These are phyloP conservation scores for Naganishia albida DNA, from an alignment of 1,284 basidiomycete genomes.

Conservation along the genomic window DNA sequence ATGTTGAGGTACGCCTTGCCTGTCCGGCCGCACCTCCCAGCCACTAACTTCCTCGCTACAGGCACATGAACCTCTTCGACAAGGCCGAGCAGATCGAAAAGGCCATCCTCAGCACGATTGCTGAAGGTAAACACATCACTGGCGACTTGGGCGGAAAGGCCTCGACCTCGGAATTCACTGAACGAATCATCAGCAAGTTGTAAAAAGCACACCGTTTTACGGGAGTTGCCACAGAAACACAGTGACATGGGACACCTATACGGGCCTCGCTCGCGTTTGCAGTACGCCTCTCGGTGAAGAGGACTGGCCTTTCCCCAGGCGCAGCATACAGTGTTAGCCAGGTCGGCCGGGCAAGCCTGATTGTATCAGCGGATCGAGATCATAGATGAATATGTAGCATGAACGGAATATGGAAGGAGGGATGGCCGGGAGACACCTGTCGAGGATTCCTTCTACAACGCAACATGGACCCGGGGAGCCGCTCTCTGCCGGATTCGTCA, in stretches of 20 bases:
- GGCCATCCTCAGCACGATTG: conserved; percentile 85
- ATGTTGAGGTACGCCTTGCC: conserved; percentile 73
- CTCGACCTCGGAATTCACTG: conserved; percentile 81
- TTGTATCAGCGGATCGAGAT: conserved; percentile 4
- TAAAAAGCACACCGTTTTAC: conserved; percentile 6
- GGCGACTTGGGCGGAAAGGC: conserved; percentile 90
- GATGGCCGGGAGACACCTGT: too few species aligned
- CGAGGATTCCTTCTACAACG: too few species aligned
- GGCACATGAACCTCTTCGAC: conserved; percentile 90
- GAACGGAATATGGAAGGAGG: too few species aligned
- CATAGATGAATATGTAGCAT: conserved; percentile 20
- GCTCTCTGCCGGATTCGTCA: too few species aligned
- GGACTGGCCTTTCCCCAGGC: background rate
- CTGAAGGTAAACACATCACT: conserved; percentile 89
- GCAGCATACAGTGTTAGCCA: too few species aligned
- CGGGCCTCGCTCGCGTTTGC: background rate
- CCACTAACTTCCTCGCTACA: conserved; percentile 46
- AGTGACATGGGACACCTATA: background rate
- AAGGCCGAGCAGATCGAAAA: conserved; percentile 89
- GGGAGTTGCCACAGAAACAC: background rate
- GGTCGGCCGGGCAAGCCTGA: background rate
- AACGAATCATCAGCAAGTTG: conserved; percentile 79
- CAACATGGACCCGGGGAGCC: too few species aligned
- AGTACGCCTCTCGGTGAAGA: background rate
- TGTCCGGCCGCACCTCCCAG: background rate